Evolutionary conservation across 345 rosid species (phyloP).

Genomic region (Gossypium ekmanianum): DNA sequence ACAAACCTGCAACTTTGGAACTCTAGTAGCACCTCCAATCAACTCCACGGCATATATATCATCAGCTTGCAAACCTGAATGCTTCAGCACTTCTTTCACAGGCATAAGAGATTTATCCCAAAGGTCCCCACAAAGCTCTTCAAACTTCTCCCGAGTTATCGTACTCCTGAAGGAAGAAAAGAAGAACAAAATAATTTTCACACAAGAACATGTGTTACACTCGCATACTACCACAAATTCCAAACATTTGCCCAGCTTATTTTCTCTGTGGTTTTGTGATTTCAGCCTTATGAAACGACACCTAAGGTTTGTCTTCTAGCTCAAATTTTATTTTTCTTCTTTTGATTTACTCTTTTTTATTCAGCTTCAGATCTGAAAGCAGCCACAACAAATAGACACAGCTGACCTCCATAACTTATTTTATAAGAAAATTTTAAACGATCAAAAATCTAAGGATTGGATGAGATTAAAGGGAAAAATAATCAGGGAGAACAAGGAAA

Average conservation of each 20-base stretch:
- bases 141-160: conserved; percentile 89
- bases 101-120: conserved; percentile 93
- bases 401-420: not conserved
- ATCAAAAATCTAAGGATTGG: not conserved
- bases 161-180: conserved; percentile 61
- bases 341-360: not conserved
- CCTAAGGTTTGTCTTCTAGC: not conserved
- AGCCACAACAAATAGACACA: not conserved
- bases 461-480: not conserved
- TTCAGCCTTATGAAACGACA: not conserved
- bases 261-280: not conserved
- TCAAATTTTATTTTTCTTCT: not conserved
- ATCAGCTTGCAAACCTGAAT: conserved; percentile 70
- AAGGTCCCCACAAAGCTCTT: conserved; percentile 87
- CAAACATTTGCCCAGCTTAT: not conserved
- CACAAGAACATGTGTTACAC: not conserved
- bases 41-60: conserved; percentile 88
- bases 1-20: conserved; percentile 96
- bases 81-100: conserved; percentile 63
- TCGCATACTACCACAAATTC: not conserved
- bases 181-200: conserved; percentile 11
- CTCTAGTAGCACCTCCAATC: conserved; percentile 98
- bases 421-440: not conserved
- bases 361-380: not conserved
- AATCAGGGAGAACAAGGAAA: not conserved